Evolutionary conservation across 495 filamentous ascomycete genomes (phyloP).

Genomic region (Sabuloglossum arenarium): DNA sequence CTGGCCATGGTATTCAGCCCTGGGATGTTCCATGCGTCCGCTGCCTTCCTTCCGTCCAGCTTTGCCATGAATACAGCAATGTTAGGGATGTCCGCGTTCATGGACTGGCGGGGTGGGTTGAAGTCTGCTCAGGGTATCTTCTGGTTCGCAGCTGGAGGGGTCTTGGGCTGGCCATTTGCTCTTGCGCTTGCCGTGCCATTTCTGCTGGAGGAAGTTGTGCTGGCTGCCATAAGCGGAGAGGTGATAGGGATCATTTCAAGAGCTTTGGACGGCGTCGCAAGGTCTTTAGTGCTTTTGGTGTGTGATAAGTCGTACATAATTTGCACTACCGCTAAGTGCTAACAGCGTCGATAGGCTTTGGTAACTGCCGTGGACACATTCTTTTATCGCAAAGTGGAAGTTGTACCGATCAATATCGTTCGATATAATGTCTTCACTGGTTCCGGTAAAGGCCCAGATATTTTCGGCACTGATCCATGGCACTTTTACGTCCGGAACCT

Average conservation of each 20-base stretch:
- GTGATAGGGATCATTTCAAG: conserved; percentile 32
- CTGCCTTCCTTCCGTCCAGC: conserved; percentile 75
- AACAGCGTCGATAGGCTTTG: conserved; percentile 18
- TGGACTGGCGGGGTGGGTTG: conserved; percentile 59
- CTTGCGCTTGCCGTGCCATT: conserved; percentile 67
- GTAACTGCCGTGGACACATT: conserved; percentile 51
- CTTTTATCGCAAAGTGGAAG: conserved; percentile 57
- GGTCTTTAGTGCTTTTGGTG: conserved; percentile 51
- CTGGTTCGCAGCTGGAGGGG: conserved; percentile 79
- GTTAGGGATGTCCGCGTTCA: conserved; percentile 69
- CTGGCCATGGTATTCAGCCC: conserved; percentile 54
- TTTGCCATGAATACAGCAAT: conserved; percentile 94
- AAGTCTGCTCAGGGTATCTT: conserved; percentile 66
- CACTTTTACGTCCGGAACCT: conserved; percentile 89
- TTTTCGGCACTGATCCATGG: conserved; percentile 96
- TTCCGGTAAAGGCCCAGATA: conserved; percentile 58
- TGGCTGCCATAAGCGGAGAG: conserved; percentile 37
- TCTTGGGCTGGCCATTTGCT: conserved; percentile 92
- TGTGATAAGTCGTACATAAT: conserved; percentile 13
- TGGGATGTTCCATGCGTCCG: conserved; percentile 82
- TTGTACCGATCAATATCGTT: conserved; percentile 83
- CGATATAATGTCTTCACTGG: conserved; percentile 84
- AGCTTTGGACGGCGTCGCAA: conserved; percentile 42
- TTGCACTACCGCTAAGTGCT: neutral
- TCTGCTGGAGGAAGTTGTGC: conserved; percentile 49